Percentiles rank a stretch among this genome's conserved stretches.
Evolutionary conservation across 805 yeast genomes (phyloP).

Genomic region (Hanseniaspora taiwanica): DNA sequence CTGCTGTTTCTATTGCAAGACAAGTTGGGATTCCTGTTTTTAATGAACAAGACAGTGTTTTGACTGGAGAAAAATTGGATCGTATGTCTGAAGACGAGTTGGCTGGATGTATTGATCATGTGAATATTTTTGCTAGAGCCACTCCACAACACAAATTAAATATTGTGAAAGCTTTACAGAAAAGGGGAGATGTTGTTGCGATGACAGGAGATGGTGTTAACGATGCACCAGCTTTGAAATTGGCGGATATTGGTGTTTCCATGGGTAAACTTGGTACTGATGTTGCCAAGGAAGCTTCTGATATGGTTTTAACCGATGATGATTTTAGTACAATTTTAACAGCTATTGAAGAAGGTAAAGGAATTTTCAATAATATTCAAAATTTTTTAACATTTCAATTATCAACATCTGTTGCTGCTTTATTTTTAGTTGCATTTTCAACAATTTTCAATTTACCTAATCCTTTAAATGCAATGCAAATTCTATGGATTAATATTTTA

Average conservation of each 20-base stretch:
- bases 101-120: constrained; percentile 63
- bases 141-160: constrained; percentile 89
- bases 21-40: constrained; percentile 77
- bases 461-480: constrained; percentile 97
- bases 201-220: constrained; percentile 99
- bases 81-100: constrained; percentile 57
- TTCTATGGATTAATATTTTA: constrained; percentile 88
- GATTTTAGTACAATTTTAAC: constrained; percentile 87
- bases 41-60: constrained; percentile 50
- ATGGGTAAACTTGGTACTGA: constrained; percentile 94
- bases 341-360: constrained; percentile 96
- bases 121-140: constrained; percentile 86
- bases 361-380: constrained; percentile 90
- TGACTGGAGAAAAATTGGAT: constrained; percentile 79
- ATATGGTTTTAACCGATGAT: constrained; percentile 94
- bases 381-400: constrained; percentile 90
- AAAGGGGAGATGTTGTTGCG: constrained; percentile 89
- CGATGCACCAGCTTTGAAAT: constrained; percentile 95
- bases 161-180: constrained; percentile 79
- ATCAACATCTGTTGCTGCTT: constrained; percentile 91
- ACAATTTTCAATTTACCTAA: constrained; percentile 82
- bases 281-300: constrained; percentile 97
- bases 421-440: constrained; percentile 75
- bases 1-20: constrained; percentile 73
- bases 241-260: constrained; percentile 92